Conservation (phyloP, 106 monocot species). For the Phalaenopsis aphrodite region DNA sequence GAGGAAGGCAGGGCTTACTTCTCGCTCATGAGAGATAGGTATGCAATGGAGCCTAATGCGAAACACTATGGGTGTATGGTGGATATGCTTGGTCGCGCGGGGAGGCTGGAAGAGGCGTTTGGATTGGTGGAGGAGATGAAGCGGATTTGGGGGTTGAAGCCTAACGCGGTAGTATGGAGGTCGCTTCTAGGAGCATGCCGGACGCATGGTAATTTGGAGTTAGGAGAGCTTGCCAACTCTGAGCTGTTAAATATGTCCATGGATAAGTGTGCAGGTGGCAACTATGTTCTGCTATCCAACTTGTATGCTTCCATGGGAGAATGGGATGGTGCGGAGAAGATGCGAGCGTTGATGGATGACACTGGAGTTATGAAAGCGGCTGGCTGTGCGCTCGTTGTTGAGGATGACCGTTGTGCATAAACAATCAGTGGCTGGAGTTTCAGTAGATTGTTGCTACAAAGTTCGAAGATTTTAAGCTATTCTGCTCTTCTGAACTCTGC, state of each 20-base stretch:
- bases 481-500: background rate
- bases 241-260: conserved; percentile 27
- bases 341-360: conserved; percentile 55
- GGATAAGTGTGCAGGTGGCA: conserved; percentile 38
- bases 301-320: conserved; percentile 50
- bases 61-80: conserved; percentile 80
- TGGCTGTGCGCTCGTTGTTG: conserved; percentile 29
- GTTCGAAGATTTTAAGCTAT: background rate
- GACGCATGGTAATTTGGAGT: conserved; percentile 40
- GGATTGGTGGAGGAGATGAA: conserved; percentile 29
- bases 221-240: conserved; percentile 34
- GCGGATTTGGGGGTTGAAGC: background rate
- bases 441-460: background rate
- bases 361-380: conserved; percentile 53
- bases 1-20: conserved; percentile 39
- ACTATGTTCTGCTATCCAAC: conserved; percentile 60
- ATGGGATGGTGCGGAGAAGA: conserved; percentile 44
- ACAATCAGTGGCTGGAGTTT: background rate
- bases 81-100: conserved; percentile 54
- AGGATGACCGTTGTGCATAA: background rate
- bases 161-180: conserved; percentile 47
- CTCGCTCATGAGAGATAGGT: conserved; percentile 39
- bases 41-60: conserved; percentile 39
- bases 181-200: conserved; percentile 50
- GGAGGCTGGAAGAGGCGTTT: conserved; percentile 41